Percentiles rank a stretch among this genome's conserved stretches.
phyloP scores from a whole-genome alignment of 805 yeast genomes.

The Debaryomyces prosopidis region DNA sequence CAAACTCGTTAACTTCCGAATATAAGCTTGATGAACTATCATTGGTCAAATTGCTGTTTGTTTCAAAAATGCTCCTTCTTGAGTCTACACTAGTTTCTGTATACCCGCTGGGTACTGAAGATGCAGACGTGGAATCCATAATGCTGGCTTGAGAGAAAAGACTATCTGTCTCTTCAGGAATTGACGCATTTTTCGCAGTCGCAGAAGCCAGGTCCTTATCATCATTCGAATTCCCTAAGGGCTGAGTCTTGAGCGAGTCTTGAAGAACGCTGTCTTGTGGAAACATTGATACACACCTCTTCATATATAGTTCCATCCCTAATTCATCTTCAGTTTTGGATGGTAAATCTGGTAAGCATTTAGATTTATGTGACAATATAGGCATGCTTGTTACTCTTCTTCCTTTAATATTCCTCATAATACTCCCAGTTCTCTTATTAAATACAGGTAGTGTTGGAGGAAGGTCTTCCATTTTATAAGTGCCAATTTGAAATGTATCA shows the following conservation, averaged over 20 bases:
- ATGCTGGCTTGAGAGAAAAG: not conserved
- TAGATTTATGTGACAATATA: not conserved
- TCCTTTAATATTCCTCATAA: constrained; percentile 16
- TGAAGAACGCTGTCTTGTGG: not conserved
- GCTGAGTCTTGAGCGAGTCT: no score
- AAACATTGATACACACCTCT: constrained; percentile 4
- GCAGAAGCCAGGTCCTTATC: not conserved
- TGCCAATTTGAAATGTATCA: constrained; percentile 26
- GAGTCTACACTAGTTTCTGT: not conserved
- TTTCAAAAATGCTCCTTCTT: not conserved
- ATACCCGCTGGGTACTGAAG: not conserved
- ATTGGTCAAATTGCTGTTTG: no score
- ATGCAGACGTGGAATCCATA: not conserved
- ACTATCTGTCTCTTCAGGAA: constrained; percentile 2
- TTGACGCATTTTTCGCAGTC: not conserved
- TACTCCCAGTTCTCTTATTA: constrained; percentile 18
- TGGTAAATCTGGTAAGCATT: constrained; percentile 4
- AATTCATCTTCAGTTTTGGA: not conserved
- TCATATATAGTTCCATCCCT: not conserved
- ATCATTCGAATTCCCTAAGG: no score
- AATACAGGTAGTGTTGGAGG: constrained; percentile 27
- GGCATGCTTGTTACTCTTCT: constrained; percentile 26
- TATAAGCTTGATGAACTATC: not conserved
- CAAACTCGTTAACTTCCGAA: not conserved
- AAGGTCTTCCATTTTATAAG: constrained; percentile 23